These are phyloP conservation scores for Chondrus crispus DNA, from an alignment of 23 red algal genomes.

Conservation along the genomic window DNA sequence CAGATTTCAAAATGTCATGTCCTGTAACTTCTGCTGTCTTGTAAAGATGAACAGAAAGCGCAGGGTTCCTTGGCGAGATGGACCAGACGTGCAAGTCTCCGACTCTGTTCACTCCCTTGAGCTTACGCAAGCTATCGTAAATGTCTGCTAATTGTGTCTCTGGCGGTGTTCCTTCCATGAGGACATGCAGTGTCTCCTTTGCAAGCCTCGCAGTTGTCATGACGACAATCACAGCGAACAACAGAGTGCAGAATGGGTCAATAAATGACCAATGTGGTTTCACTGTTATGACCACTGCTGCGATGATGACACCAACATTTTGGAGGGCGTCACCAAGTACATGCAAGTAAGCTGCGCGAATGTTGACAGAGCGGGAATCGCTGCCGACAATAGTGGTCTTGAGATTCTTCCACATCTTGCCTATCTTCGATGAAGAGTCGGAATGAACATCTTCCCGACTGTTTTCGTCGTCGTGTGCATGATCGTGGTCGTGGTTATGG, in stretches of 20 bases:
- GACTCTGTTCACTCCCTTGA: conserved; percentile 76
- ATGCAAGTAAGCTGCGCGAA: conserved; percentile 91
- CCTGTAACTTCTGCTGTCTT: conserved; percentile 3
- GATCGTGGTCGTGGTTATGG: background rate
- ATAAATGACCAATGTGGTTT: conserved; percentile 57
- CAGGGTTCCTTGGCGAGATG: conserved; percentile 67
- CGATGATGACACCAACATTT: conserved; percentile 85
- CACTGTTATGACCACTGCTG: conserved; percentile 73
- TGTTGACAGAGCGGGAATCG: conserved; percentile 47
- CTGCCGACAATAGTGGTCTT: background rate
- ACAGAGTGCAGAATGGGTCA: conserved; percentile 90
- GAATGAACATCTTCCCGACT: background rate
- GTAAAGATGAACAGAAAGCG: conserved; percentile 77
- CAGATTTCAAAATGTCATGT: conserved; percentile 69
- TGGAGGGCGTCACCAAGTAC: conserved; percentile 94
- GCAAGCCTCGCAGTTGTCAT: conserved; percentile 79
- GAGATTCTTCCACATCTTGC: background rate
- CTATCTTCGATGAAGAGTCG: background rate
- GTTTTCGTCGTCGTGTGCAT: background rate
- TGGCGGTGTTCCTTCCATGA: conserved; percentile 94
- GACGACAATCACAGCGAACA: conserved; percentile 81
- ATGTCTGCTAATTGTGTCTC: conserved; percentile 57
- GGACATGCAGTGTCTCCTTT: conserved; percentile 74
- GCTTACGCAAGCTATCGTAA: conserved; percentile 46
- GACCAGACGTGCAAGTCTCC: conserved; percentile 95